These are phyloP conservation scores for Scheffersomyces stipitis DNA, from an alignment of 805 yeast genomes.

Conservation along the genomic window DNA sequence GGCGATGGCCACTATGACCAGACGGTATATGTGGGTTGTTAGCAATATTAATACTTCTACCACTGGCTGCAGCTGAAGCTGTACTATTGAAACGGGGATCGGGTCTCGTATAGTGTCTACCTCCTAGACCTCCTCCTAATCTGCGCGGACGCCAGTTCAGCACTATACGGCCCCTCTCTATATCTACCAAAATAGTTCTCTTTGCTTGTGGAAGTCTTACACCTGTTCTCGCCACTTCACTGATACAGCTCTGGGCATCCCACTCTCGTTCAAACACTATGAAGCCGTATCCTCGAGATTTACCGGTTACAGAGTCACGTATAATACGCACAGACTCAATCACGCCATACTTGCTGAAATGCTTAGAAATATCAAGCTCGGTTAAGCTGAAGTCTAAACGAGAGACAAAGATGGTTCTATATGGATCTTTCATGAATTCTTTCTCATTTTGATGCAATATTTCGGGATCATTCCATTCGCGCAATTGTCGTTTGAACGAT, in stretches of 20 bases:
- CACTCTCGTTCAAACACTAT: conserved; percentile 61
- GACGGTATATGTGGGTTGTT: not conserved
- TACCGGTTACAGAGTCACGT: conserved; percentile 36
- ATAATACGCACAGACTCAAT: conserved; percentile 53
- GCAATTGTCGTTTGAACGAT: conserved; percentile 22
- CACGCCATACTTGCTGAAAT: conserved; percentile 65
- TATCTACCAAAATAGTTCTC: conserved; percentile 63
- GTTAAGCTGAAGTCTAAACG: conserved; percentile 63
- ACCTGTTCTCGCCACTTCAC: conserved; percentile 51
- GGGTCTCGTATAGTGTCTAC: conserved; percentile 59
- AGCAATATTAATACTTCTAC: conserved; percentile 10
- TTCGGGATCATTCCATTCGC: conserved; percentile 34
- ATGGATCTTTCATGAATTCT: conserved; percentile 56
- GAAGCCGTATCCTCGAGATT: conserved; percentile 83
- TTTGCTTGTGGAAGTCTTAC: conserved; percentile 27
- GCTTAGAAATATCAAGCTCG: conserved; percentile 67
- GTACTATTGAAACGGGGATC: conserved; percentile 17
- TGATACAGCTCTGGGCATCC: conserved; percentile 62
- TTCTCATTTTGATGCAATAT: conserved; percentile 29
- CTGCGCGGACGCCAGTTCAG: conserved; percentile 72
- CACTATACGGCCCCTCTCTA: conserved; percentile 65
- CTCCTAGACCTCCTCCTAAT: conserved; percentile 93
- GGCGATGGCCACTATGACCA: not conserved
- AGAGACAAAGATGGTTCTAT: conserved; percentile 73
- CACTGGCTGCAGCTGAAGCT: conserved; percentile 40